Percentiles rank a stretch among this genome's conserved stretches.
These are phyloP conservation scores for Candida andamanensis DNA, from an alignment of 805 yeast species.

Conservation along the genomic window DNA sequence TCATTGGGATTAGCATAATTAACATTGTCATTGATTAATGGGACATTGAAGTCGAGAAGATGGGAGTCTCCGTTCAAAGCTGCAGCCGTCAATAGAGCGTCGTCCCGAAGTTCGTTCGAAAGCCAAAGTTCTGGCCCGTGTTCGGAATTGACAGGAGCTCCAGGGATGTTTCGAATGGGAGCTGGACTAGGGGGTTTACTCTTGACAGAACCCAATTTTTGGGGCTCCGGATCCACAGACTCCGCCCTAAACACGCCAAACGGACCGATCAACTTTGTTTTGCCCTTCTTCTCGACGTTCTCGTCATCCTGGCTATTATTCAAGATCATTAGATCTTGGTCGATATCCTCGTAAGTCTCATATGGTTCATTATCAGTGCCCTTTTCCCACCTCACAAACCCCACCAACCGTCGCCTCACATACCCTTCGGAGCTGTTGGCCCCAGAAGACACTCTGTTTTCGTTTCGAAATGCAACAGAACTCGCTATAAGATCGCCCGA, in stretches of 20 bases:
- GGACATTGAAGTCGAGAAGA: slow-evolving; percentile 43
- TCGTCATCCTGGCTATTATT: slow-evolving; percentile 40
- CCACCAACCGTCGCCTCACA: slow-evolving; percentile 61
- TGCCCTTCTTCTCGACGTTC: slow-evolving; percentile 31
- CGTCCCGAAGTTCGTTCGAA: slow-evolving; percentile 65
- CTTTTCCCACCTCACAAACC: slow-evolving; percentile 66
- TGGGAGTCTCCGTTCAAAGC: slow-evolving; percentile 60
- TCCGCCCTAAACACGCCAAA: slow-evolving; percentile 65
- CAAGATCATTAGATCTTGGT: slow-evolving; percentile 54
- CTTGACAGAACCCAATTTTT: background rate
- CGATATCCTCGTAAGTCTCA: slow-evolving; percentile 78
- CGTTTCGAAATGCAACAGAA: slow-evolving; percentile 25
- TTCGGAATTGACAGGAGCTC: slow-evolving; percentile 20
- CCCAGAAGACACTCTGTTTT: slow-evolving; percentile 10
- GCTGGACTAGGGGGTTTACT: background rate
- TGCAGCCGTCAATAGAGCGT: slow-evolving; percentile 68
- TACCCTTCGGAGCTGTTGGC: slow-evolving; percentile 39
- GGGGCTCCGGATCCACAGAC: slow-evolving; percentile 9
- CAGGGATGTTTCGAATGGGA: background rate
- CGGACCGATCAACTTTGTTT: slow-evolving; percentile 63
- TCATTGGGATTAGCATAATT: slow-evolving; percentile 22
- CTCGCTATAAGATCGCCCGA: slow-evolving; percentile 23
- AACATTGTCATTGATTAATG: background rate
- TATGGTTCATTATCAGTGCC: slow-evolving; percentile 40
- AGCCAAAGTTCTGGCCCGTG: slow-evolving; percentile 72